These are phyloP conservation scores for Ceratocystis ficicola DNA, from an alignment of 2,329 filamentous ascomycete genomes.

Conservation along the genomic window DNA sequence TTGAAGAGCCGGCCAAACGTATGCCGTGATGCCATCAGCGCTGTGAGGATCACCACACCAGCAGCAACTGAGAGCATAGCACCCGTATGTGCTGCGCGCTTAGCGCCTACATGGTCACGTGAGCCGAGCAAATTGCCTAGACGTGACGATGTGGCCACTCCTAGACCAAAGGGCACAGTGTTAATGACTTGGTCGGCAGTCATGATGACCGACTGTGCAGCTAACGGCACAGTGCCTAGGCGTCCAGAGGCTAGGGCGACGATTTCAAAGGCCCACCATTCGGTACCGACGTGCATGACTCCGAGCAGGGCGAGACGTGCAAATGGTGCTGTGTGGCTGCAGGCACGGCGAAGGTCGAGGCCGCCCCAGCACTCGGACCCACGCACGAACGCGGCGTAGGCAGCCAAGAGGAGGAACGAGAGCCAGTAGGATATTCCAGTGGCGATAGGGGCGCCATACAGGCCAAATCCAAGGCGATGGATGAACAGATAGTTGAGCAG, in stretches of 20 bases:
- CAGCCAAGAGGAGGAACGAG: slow-evolving; percentile 63
- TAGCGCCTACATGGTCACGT: slow-evolving; percentile 51
- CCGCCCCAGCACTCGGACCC: slow-evolving; percentile 74
- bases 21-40: slow-evolving; percentile 59
- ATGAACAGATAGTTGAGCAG: slow-evolving; percentile 71
- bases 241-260: slow-evolving; percentile 71
- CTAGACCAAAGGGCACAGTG: slow-evolving; percentile 76
- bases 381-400: slow-evolving; percentile 57
- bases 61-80: slow-evolving; percentile 60
- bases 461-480: slow-evolving; percentile 55
- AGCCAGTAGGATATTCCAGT: slow-evolving; percentile 79
- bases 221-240: slow-evolving; percentile 65
- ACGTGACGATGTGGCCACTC: slow-evolving; percentile 65
- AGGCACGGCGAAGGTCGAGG: slow-evolving; percentile 46
- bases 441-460: slow-evolving; percentile 69
- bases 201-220: slow-evolving; percentile 82
- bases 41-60: slow-evolving; percentile 52
- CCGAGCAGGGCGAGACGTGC: slow-evolving; percentile 62
- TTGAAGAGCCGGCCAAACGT: slow-evolving; percentile 73
- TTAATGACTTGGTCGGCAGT: slow-evolving; percentile 75
- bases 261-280: slow-evolving; percentile 94
- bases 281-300: slow-evolving; percentile 72
- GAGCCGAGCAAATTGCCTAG: slow-evolving; percentile 72
- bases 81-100: slow-evolving; percentile 60
- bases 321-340: slow-evolving; percentile 59